Conservation (phyloP, 2,329 filamentous ascomycete species). For the Fusarium stilboides region DNA sequence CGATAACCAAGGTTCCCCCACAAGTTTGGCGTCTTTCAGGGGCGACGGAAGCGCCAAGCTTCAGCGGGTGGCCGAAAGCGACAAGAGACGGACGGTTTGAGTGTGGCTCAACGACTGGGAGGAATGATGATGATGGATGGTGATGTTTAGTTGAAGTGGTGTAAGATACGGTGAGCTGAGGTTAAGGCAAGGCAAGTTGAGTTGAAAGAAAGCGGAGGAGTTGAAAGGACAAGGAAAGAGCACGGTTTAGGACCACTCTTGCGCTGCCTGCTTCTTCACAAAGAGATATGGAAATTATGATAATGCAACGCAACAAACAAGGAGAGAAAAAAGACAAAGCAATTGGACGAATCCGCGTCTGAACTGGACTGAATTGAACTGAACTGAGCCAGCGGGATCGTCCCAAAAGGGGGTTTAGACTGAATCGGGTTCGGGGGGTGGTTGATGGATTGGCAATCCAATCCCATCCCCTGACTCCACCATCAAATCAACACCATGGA, state of each 20-base stretch:
- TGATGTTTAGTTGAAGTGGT: conserved; percentile 5
- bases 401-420: conserved; percentile 49
- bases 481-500: conserved; percentile 23
- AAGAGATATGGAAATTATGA: too few relatives aligned
- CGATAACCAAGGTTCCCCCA: conserved; percentile 49
- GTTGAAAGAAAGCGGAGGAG: conserved; percentile 16
- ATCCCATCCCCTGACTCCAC: conserved; percentile 36
- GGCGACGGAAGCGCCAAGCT: conserved; percentile 47
- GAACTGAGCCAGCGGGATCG: conserved; percentile 22
- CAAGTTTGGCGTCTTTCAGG: conserved; percentile 49
- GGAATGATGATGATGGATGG: conserved; percentile 27
- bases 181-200: neutral
- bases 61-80: conserved; percentile 40
- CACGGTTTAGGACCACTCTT: conserved; percentile 11
- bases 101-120: conserved; percentile 22
- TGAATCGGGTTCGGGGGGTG: conserved; percentile 40
- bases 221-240: conserved; percentile 21
- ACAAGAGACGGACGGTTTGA: conserved; percentile 30
- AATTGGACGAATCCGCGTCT: conserved; percentile 35
- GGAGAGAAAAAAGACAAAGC: conserved; percentile 10
- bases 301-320: conserved; percentile 17
- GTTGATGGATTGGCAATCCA: neutral
- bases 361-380: conserved; percentile 28
- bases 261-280: conserved; percentile 12
- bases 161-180: conserved; percentile 25